Conservation (phyloP, 108 stramenopile genomes). For the Skeletonema potamos region DNA sequence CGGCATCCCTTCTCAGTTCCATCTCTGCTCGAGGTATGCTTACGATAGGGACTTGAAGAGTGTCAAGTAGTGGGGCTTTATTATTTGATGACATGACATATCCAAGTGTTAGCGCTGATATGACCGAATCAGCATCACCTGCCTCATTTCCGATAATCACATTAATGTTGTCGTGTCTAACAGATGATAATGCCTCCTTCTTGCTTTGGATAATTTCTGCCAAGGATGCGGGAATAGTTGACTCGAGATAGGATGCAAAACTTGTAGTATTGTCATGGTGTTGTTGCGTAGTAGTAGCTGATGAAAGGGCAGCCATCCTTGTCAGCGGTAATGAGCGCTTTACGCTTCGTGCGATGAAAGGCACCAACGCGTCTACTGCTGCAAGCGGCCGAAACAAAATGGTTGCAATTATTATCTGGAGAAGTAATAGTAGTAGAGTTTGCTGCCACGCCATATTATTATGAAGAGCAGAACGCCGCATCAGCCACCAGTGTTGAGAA, state of each 20-base stretch:
- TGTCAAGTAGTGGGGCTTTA: background rate
- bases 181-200: too few species aligned
- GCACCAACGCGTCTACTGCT: background rate
- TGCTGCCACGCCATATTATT: background rate
- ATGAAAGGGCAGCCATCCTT: background rate
- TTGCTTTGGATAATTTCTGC: background rate
- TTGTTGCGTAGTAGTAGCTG: background rate
- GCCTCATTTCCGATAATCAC: conserved; percentile 75
- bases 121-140: conserved; percentile 82
- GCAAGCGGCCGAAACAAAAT: background rate
- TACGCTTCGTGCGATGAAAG: background rate
- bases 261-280: background rate
- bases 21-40: conserved; percentile 33
- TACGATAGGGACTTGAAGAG: conserved; percentile 18
- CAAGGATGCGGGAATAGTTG: background rate
- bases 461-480: too few species aligned
- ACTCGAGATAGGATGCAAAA: background rate
- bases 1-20: conserved; percentile 32
- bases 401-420: background rate
- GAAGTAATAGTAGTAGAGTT: background rate
- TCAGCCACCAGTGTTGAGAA: too few species aligned
- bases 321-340: too few species aligned
- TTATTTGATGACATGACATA: conserved; percentile 33
- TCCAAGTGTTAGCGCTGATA: conserved; percentile 63
- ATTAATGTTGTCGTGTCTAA: too few species aligned